These are phyloP conservation scores for Prinsepia uniflora DNA, from an alignment of 306 rosid species.

Conservation along the genomic window DNA sequence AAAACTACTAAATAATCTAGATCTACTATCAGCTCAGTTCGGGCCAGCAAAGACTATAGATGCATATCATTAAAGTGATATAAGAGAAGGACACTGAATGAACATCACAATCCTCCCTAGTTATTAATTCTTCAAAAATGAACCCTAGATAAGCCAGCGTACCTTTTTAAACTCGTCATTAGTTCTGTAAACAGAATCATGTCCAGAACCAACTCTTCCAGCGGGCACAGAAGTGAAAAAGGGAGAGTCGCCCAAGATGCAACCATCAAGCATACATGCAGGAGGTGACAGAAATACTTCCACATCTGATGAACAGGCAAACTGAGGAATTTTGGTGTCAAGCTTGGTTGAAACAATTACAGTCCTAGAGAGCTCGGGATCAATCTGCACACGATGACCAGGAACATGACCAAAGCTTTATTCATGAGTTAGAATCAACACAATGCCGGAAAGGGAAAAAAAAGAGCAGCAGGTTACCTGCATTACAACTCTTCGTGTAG, in stretches of 20 bases:
- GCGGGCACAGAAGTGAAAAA: constrained; percentile 97
- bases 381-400: constrained; percentile 44
- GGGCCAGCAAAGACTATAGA: background rate
- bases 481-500: constrained; percentile 87
- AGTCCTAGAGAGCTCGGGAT: constrained; percentile 90
- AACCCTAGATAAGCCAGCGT: background rate
- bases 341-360: constrained; percentile 91
- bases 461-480: constrained; percentile 42
- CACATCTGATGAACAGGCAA: constrained; percentile 87
- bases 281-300: constrained; percentile 96
- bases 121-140: background rate
- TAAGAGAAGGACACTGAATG: background rate
- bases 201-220: constrained; percentile 84
- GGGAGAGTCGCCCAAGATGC: constrained; percentile 85
- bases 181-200: constrained; percentile 59
- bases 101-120: background rate
- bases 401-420: constrained; percentile 4
- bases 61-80: background rate
- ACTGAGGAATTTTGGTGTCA: constrained; percentile 94
- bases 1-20: background rate
- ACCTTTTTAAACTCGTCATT: constrained; percentile 97
- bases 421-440: background rate
- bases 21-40: background rate
- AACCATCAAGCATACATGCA: constrained; percentile 73
- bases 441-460: background rate